Conservation (phyloP, 148 eudicot genomes). For the Vaccinium myrtillus region DNA sequence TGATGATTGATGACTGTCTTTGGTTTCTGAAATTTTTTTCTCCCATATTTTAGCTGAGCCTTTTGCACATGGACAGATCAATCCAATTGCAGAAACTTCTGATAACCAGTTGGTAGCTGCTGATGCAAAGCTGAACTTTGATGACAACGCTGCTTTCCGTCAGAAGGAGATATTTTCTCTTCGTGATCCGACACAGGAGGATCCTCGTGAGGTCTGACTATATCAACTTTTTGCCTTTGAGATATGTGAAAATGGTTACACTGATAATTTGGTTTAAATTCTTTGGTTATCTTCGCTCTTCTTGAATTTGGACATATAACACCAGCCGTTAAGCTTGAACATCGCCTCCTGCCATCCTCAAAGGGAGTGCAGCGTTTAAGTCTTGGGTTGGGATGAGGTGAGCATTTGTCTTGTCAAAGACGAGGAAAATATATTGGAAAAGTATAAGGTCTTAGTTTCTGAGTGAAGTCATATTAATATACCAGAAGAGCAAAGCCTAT, state of each 20-base stretch:
- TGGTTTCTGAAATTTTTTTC: not conserved
- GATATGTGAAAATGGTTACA: not conserved
- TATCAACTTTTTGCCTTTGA: not conserved
- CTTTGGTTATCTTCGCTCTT: not conserved
- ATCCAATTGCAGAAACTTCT: slow-evolving; percentile 94
- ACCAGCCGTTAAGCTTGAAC: not conserved
- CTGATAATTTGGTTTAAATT: not conserved
- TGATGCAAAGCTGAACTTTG: slow-evolving; percentile 96
- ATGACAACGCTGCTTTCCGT: slow-evolving; percentile 95
- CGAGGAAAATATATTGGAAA: not conserved
- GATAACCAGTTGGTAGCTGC: slow-evolving; percentile 90
- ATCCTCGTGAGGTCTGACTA: slow-evolving; percentile 84
- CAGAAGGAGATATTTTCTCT: slow-evolving; percentile 92
- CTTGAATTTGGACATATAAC: slow-evolving; percentile 1
- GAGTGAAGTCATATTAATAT: not conserved
- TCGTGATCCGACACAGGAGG: slow-evolving; percentile 93
- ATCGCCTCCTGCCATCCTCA: not conserved
- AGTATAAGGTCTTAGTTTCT: not conserved
- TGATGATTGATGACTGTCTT: not conserved
- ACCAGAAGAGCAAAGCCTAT: not conserved
- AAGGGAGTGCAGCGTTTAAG: slow-evolving; percentile 2
- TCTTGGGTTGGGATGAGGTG: slow-evolving; percentile 8
- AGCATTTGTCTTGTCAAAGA: not conserved
- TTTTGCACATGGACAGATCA: slow-evolving; percentile 47
- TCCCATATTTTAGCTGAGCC: not conserved